Conservation (phyloP, 768 basidiomycete species). For the Phanerochaete sordida region DNA sequence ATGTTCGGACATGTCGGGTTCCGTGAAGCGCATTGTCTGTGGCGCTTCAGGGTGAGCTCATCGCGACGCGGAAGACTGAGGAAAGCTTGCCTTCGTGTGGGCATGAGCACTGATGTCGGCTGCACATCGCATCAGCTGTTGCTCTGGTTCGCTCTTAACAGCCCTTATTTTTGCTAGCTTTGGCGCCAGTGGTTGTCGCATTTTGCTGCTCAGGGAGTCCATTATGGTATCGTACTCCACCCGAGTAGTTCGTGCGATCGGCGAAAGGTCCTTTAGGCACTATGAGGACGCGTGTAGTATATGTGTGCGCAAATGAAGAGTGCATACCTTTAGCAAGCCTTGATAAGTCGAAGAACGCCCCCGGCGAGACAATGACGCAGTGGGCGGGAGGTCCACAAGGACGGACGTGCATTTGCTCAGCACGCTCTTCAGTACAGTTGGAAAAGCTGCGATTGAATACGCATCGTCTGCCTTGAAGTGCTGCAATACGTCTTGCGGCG, state of each 20-base stretch:
- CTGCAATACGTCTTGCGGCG: constrained; percentile 55
- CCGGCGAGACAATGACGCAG: constrained; percentile 4
- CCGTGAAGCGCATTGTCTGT: constrained; percentile 81
- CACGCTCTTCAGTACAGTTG: constrained; percentile 54
- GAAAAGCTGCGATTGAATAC: constrained; percentile 50
- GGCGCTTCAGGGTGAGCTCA: neutral
- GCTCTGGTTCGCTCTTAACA: constrained; percentile 79
- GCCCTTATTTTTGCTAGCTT: constrained; percentile 69
- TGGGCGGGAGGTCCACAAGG: constrained; percentile 37
- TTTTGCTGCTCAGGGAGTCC: constrained; percentile 46
- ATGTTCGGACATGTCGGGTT: constrained; percentile 53
- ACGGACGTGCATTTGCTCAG: constrained; percentile 41
- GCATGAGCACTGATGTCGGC: constrained; percentile 86
- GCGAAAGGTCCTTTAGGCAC: constrained; percentile 21
- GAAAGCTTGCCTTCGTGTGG: constrained; percentile 67
- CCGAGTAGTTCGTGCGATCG: constrained; percentile 19
- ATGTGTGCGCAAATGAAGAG: neutral
- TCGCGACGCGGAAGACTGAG: neutral
- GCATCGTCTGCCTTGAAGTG: constrained; percentile 82
- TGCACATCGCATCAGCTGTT: constrained; percentile 74
- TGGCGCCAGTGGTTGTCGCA: constrained; percentile 52
- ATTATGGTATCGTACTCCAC: constrained; percentile 55
- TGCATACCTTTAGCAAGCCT: constrained; percentile 47
- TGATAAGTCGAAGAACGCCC: constrained; percentile 43
- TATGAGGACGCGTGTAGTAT: neutral